Conservation (phyloP, 2,329 filamentous ascomycete species). For the Diaporthe sp. region DNA sequence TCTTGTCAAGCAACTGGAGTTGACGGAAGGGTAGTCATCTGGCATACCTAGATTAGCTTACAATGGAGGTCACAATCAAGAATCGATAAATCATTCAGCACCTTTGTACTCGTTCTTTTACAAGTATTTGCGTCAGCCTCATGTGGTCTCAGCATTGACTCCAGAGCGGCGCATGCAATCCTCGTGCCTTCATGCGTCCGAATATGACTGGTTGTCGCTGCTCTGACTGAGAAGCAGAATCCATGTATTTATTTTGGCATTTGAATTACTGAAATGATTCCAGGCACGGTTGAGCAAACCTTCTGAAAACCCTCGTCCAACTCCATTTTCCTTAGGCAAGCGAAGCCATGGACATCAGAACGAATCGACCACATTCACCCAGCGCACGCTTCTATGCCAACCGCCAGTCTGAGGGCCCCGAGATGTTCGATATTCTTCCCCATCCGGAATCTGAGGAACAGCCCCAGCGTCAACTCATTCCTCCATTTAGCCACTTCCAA, state of each 20-base stretch:
- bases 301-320: background rate
- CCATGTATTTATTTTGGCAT: slow-evolving; percentile 34
- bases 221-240: background rate
- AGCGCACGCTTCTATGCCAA: slow-evolving; percentile 37
- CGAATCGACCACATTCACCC: slow-evolving; percentile 25
- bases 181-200: slow-evolving; percentile 10
- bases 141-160: slow-evolving; percentile 37
- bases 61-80: slow-evolving; percentile 36
- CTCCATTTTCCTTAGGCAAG: background rate
- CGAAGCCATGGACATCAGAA: background rate
- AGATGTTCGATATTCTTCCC: background rate
- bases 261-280: slow-evolving; percentile 3
- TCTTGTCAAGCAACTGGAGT: slow-evolving; percentile 77
- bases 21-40: slow-evolving; percentile 85
- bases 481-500: slow-evolving; percentile 27
- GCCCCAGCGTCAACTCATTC: background rate
- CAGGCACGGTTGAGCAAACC: background rate
- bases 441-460: background rate
- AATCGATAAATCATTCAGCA: slow-evolving; percentile 22
- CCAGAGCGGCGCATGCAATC: slow-evolving; percentile 17
- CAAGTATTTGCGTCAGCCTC: slow-evolving; percentile 27
- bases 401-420: background rate
- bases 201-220: slow-evolving; percentile 22
- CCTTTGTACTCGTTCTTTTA: slow-evolving; percentile 36
- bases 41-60: slow-evolving; percentile 68